Evolutionary conservation across 148 eudicot genomes (phyloP).

Genomic region (Chenopodium suecicum): DNA sequence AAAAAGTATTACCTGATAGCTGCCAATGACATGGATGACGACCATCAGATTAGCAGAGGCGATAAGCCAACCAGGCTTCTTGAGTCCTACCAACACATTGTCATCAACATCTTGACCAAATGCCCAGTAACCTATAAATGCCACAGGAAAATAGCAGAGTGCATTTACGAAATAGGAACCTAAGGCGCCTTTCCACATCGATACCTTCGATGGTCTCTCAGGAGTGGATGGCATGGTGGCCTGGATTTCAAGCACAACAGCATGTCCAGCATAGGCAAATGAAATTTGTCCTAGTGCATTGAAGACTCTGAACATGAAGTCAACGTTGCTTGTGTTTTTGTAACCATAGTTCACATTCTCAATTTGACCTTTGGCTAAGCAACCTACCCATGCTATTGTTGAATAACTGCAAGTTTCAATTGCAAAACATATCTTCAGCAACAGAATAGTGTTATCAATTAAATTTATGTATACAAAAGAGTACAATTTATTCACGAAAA

Average conservation of each 20-base stretch:
- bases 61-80: slow-evolving; percentile 82
- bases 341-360: slow-evolving; percentile 71
- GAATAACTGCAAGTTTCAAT: slow-evolving; percentile 61
- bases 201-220: slow-evolving; percentile 59
- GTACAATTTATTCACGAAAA: no score
- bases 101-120: slow-evolving; percentile 86
- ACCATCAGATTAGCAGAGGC: slow-evolving; percentile 96
- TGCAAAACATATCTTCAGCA: background rate
- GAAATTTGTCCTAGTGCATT: slow-evolving; percentile 83
- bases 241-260: slow-evolving; percentile 84
- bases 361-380: slow-evolving; percentile 53
- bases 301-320: slow-evolving; percentile 69
- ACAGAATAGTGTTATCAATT: background rate
- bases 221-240: slow-evolving; percentile 93
- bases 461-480: no score
- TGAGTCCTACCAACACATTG: slow-evolving; percentile 71
- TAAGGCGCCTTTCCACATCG: slow-evolving; percentile 89
- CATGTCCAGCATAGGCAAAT: slow-evolving; percentile 81
- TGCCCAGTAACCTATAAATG: slow-evolving; percentile 82
- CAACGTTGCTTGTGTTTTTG: slow-evolving; percentile 58
- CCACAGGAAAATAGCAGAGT: slow-evolving; percentile 87
- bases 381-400: slow-evolving; percentile 89
- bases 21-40: slow-evolving; percentile 88
- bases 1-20: slow-evolving; percentile 61
- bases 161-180: slow-evolving; percentile 77